phyloP scores from a whole-genome alignment of 192 early-diverging fungal genomes.

The Fimicolochytrium jonesii region DNA sequence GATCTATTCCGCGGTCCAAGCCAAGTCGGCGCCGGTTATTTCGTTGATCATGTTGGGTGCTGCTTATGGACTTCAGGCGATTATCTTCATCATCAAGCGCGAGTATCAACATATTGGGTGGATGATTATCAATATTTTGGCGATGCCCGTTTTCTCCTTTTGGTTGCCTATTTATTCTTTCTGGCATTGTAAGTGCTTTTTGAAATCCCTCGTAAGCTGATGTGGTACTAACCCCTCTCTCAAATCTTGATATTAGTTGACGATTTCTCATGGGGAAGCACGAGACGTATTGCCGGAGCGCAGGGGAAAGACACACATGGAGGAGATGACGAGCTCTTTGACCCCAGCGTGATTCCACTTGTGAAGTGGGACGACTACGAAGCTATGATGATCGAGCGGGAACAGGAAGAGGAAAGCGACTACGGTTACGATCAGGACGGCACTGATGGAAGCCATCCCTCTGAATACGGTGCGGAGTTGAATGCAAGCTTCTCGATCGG shows the following conservation, averaged over 20 bases:
- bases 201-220: too few species aligned
- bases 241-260: too few species aligned
- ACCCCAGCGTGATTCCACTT: slow-evolving; percentile 34
- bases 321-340: slow-evolving; percentile 53
- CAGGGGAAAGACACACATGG: slow-evolving; percentile 66
- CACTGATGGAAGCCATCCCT: too few species aligned
- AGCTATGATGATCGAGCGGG: neutral
- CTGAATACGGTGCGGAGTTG: too few species aligned
- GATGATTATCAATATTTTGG: slow-evolving; percentile 93
- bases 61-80: slow-evolving; percentile 84
- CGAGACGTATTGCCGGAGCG: slow-evolving; percentile 80
- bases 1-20: slow-evolving; percentile 33
- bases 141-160: slow-evolving; percentile 81
- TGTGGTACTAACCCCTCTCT: too few species aligned
- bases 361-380: slow-evolving; percentile 45
- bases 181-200: slow-evolving; percentile 98
- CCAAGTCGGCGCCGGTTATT: slow-evolving; percentile 55
- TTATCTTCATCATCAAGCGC: slow-evolving; percentile 83
- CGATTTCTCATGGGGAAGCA: slow-evolving; percentile 99
- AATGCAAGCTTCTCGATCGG: too few species aligned
- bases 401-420: slow-evolving; percentile 1
- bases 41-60: slow-evolving; percentile 81
- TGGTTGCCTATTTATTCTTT: slow-evolving; percentile 71
- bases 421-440: slow-evolving; percentile 9
- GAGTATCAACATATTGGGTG: slow-evolving; percentile 78